These are phyloP conservation scores for Capronia americana DNA, from an alignment of 2,329 filamentous ascomycete genomes.

Conservation along the genomic window DNA sequence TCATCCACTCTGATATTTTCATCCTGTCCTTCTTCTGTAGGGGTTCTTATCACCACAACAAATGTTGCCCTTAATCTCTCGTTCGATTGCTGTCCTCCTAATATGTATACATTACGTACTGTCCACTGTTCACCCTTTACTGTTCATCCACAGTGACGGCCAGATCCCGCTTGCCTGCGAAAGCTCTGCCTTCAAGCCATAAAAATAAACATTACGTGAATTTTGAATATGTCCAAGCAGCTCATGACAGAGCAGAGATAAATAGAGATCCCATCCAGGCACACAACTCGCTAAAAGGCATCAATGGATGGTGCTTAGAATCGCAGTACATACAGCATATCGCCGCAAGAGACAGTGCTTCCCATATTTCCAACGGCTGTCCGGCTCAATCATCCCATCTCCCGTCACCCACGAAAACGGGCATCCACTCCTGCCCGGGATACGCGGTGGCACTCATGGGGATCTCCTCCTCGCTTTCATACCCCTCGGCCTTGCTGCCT, in stretches of 20 bases:
- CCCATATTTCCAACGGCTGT: background rate
- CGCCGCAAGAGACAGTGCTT: background rate
- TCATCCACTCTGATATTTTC: no score
- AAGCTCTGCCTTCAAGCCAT: background rate
- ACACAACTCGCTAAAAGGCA: background rate
- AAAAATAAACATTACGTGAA: background rate
- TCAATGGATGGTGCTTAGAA: background rate
- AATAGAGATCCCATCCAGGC: background rate
- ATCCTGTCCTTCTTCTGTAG: no score
- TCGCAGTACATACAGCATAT: background rate
- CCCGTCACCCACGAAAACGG: constrained; percentile 35
- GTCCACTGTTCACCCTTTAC: no score
- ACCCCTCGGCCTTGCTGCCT: constrained; percentile 44
- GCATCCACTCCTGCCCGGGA: constrained; percentile 46
- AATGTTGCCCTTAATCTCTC: no score
- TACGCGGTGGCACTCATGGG: constrained; percentile 57
- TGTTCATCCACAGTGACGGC: background rate
- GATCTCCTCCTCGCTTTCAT: constrained; percentile 54
- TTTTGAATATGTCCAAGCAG: background rate
- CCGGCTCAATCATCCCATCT: constrained; percentile 11
- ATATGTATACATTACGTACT: no score
- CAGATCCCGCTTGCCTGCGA: background rate
- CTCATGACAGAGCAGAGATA: background rate
- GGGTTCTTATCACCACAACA: no score
- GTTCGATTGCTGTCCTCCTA: no score